Base-by-base conservation (phyloP, 768 basidiomycete species). In the Tricholoma sp. region DNA sequence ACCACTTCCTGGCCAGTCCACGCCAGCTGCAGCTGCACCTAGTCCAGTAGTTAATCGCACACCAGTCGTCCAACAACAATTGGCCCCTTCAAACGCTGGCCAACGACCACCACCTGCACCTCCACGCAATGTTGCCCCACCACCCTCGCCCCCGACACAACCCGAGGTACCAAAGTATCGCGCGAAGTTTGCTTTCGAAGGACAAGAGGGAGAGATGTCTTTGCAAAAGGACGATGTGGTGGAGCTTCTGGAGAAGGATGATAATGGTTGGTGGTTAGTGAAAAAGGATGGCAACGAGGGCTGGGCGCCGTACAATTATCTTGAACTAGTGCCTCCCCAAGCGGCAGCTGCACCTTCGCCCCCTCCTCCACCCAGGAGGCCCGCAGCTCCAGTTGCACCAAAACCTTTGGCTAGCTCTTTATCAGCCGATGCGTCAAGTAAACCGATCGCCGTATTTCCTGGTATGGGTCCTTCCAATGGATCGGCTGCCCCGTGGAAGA, bases 201-300 rank as follows among this genome's bases (percentile, higher is more conserved):
- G 94, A 1, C 91, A 98, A 71, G 86, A 88, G 32, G 95, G 95
- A 11, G 97, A 99, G 71, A 87, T 98, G 80, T 76, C 84, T 5
- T 71, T 99, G 52, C 82, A 80, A 62, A 98, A 98, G 71, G 97
- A 94, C 64, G 97, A 98, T 59, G 57, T 90, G 2, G 91, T 98
- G 1, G 95, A 98, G 73, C 76, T 98, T 18, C 77, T 94, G 31
- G 88, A 96, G 75, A 94, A 97, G 67, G 86, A 94, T 61, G 85
- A 94, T 58, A 96, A 96, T 64, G 97, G 96, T 2, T 99, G 97
- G 97, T 98, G 97, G 96, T 79, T 97, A 31, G 88, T 98, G 56
- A 91, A 88, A 79, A 93, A 89, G 71, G 81, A 79, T 53, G 82
- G 81, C 2, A 72, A 75, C 16, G 94, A 98, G 68, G 97, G 93